Base-by-base conservation (phyloP, 1,284 basidiomycete genomes). In the Cutaneotrichosporon cutaneum region DNA sequence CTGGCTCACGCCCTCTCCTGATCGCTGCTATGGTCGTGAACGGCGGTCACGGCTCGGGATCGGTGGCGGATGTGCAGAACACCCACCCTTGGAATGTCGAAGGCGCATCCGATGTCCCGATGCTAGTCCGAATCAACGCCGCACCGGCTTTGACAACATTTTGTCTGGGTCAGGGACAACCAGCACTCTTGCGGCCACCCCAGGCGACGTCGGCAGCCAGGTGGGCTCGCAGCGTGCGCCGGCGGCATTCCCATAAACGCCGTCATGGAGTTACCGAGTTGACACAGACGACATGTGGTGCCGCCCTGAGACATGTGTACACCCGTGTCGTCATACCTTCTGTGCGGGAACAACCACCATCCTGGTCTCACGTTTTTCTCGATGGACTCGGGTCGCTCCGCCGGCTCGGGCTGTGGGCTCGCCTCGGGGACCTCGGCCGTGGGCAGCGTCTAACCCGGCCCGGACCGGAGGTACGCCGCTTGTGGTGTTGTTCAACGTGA, bases 191-290 rank as follows among this genome's bases (percentile, higher is more conserved):
- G 35, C 35, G 11, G 35, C 30, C 30, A 30, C 30, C 30, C 39
- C 16, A 18, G 11, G 36, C 16, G 6, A 39, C 13, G 13, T n/a
- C 2, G 16, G 39, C 39, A n/a, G 18, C 39, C 18, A 8, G 39
- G 1, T 21, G 7, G 18, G 39, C 18, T 42, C 18, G 8, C 30
- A 21, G 18, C 11, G 4, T 42, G 7, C 18, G 18, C 39, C 39
- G 22, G 22, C 22, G 45, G 45, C 22, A 26, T n/a, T 14, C 1
- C 22, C 9, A 26, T 51, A 51, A 51, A 51, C 48, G 48, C 48
- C 48, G 48, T 32, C 27, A 30, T 51, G 48, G 48, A 51, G 48
- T 51, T 51, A 51, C 24, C 48, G 48, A 51, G 48, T 51, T 51
- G 32, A 11, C 48, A 30, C 10, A 13, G 3, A 14, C 0, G 26